Percentiles rank a stretch among this genome's conserved stretches.
Conservation (phyloP, 2,329 filamentous ascomycete genomes). For the Basipetospora sp. region DNA sequence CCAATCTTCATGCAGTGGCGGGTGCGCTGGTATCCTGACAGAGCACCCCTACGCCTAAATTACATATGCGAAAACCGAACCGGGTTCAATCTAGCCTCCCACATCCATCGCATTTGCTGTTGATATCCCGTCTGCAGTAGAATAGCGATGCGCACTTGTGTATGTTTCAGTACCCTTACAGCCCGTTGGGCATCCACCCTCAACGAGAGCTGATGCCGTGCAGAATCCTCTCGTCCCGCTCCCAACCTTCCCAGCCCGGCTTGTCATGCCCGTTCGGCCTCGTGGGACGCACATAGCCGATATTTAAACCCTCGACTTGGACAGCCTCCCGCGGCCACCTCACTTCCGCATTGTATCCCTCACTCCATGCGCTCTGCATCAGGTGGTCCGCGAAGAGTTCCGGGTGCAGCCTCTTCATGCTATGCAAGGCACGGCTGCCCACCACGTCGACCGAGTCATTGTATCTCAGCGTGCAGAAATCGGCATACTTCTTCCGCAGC, state of each 20-base stretch:
- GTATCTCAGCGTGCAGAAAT: constrained; percentile 44
- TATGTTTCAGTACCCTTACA: no score
- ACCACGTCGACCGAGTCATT: constrained; percentile 52
- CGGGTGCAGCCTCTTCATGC: constrained; percentile 37
- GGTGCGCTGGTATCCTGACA: no score
- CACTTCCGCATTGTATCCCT: constrained; percentile 30
- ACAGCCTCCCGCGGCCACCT: constrained; percentile 27
- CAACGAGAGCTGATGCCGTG: no score
- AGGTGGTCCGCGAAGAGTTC: constrained; percentile 34
- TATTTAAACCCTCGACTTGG: constrained; percentile 26
- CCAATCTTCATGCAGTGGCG: no score
- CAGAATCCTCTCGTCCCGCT: neutral
- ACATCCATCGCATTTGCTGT: no score
- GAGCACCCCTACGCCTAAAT: no score
- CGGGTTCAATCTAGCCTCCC: no score
- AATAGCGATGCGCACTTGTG: no score
- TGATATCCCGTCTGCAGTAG: no score
- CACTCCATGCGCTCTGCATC: constrained; percentile 27
- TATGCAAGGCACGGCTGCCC: constrained; percentile 41
- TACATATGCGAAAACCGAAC: no score
- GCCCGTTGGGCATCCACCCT: no score
- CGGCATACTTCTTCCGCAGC: constrained; percentile 31
- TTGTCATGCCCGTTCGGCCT: constrained; percentile 41
- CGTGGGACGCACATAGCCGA: constrained; percentile 29
- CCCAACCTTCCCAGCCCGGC: constrained; percentile 33